Evolutionary conservation across 768 basidiomycete genomes (phyloP).

Genomic region (Tylopilus sp.): DNA sequence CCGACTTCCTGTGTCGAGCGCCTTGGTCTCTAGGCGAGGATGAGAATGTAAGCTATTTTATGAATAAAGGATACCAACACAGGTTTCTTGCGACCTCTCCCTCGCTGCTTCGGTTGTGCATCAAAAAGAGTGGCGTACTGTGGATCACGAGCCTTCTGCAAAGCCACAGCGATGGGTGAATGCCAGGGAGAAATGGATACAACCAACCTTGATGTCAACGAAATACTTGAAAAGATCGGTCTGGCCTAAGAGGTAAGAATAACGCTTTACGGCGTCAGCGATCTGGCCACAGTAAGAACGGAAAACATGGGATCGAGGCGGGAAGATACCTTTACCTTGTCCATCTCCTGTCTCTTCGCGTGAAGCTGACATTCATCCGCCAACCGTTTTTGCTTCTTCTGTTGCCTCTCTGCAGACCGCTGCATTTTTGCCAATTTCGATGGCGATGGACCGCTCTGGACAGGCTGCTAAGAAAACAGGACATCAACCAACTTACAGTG

Average conservation of each 20-base stretch:
- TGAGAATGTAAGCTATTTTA: slow-evolving; percentile 1
- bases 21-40: slow-evolving; percentile 55
- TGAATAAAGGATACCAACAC: slow-evolving; percentile 41
- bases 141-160: slow-evolving; percentile 83
- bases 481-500: background rate
- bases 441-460: slow-evolving; percentile 25
- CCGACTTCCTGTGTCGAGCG: slow-evolving; percentile 88
- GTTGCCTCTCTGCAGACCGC: slow-evolving; percentile 36
- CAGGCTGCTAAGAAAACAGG: slow-evolving; percentile 14
- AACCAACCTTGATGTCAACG: slow-evolving; percentile 85
- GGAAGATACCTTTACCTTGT: slow-evolving; percentile 74
- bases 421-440: slow-evolving; percentile 35
- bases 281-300: slow-evolving; percentile 47
- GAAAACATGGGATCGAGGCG: background rate
- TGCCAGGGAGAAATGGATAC: background rate
- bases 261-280: slow-evolving; percentile 94
- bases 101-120: slow-evolving; percentile 81
- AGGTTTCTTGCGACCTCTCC: slow-evolving; percentile 81
- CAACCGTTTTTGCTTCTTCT: slow-evolving; percentile 56
- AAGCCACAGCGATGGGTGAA: background rate
- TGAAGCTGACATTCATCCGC: slow-evolving; percentile 68
- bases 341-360: slow-evolving; percentile 76
- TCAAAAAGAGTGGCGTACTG: slow-evolving; percentile 89
- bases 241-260: slow-evolving; percentile 96
- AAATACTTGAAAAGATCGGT: slow-evolving; percentile 99